phyloP scores from a whole-genome alignment of 805 yeast species.

The Kuraishia floccosa region DNA sequence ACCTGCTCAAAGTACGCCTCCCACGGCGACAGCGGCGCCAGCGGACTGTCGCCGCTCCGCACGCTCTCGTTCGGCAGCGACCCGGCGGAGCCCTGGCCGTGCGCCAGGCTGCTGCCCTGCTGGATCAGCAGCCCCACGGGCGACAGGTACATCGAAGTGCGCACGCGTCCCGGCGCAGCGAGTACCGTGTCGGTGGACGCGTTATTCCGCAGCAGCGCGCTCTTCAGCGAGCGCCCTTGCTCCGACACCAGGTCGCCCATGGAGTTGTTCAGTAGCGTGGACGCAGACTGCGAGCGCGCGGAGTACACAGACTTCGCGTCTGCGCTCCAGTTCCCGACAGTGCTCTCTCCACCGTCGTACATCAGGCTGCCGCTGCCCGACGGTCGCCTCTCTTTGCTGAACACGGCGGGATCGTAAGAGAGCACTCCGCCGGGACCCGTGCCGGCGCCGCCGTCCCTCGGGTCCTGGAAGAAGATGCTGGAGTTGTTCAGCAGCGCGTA shows the following conservation, averaged over 20 bases:
- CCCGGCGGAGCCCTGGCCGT: too few species aligned
- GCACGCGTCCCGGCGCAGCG: too few species aligned
- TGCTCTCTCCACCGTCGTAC: conserved; percentile 1
- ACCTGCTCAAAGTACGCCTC: too few species aligned
- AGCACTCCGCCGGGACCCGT: conserved; percentile 1
- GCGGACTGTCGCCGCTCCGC: too few species aligned
- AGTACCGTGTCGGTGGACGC: background rate
- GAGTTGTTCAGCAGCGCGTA: background rate
- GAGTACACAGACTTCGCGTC: conserved; percentile 1
- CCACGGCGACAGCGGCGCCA: too few species aligned
- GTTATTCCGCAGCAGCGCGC: background rate
- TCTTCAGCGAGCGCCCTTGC: background rate
- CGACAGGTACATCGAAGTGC: too few species aligned
- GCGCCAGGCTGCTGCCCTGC: too few species aligned
- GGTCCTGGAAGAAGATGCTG: background rate
- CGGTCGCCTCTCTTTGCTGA: background rate
- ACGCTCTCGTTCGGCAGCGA: too few species aligned
- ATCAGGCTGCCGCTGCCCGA: background rate
- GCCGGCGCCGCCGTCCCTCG: background rate
- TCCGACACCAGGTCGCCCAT: background rate
- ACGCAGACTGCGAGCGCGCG: too few species aligned
- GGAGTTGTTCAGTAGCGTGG: too few species aligned
- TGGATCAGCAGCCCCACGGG: too few species aligned
- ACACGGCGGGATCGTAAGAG: conserved; percentile 1
- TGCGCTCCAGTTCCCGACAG: background rate